These are phyloP conservation scores for Eucalyptus cladocalyx DNA, from an alignment of 345 rosid genomes.

Conservation along the genomic window DNA sequence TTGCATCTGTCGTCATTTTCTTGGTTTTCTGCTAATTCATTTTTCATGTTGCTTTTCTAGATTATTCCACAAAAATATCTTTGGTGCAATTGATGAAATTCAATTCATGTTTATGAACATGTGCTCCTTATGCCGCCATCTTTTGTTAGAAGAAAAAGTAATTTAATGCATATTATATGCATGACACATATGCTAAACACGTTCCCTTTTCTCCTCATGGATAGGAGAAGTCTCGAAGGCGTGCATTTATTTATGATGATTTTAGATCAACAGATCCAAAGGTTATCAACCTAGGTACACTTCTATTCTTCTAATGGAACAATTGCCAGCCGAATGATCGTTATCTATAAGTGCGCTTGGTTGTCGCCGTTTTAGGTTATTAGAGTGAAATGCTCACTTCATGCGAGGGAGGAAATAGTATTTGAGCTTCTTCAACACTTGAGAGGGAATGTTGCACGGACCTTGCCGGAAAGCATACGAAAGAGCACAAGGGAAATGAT, in stretches of 20 bases:
- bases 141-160: background rate
- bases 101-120: conserved; percentile 63
- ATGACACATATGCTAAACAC: background rate
- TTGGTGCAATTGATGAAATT: conserved; percentile 49
- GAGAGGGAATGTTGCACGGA: conserved; percentile 12
- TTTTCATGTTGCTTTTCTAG: conserved; percentile 1
- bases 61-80: conserved; percentile 38
- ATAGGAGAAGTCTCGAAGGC: conserved; percentile 50
- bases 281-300: conserved; percentile 41
- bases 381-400: conserved; percentile 60
- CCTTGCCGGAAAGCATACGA: conserved; percentile 20
- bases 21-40: background rate
- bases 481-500: conserved; percentile 44
- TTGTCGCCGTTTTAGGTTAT: conserved; percentile 19
- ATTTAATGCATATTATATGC: background rate
- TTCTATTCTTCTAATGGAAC: background rate
- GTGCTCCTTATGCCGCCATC: conserved; percentile 9
- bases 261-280: conserved; percentile 52
- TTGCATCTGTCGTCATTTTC: background rate
- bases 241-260: conserved; percentile 29
- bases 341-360: background rate
- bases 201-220: background rate
- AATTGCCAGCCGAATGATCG: background rate
- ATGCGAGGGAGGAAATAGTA: conserved; percentile 50
- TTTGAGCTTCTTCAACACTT: conserved; percentile 52